A percentile compares a stretch with the other conserved stretches of the same genome.
These are phyloP conservation scores for Millerozyma acaciae DNA, from an alignment of 805 yeast genomes.

Conservation along the genomic window DNA sequence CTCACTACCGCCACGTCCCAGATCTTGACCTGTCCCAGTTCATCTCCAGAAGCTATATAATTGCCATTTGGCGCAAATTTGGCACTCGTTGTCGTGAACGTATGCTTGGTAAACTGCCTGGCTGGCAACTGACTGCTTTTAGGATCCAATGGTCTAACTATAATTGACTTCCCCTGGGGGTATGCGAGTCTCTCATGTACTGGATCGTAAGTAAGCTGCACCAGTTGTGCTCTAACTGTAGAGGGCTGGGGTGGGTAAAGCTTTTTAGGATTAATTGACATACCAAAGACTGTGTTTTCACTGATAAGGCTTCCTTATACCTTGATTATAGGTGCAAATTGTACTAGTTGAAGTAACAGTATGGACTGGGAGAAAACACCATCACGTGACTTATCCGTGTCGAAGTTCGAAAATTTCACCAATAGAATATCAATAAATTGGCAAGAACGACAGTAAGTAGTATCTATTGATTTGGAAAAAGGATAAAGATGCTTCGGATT, in stretches of 20 bases:
- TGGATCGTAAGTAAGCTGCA: slow-evolving; percentile 72
- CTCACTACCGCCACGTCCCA: slow-evolving; percentile 64
- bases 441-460: no score
- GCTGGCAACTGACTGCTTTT: slow-evolving; percentile 42
- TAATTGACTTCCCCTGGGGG: slow-evolving; percentile 75
- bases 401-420: slow-evolving; percentile 2
- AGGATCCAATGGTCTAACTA: slow-evolving; percentile 59
- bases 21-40: slow-evolving; percentile 79
- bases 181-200: slow-evolving; percentile 71
- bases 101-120: slow-evolving; percentile 72
- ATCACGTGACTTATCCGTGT: slow-evolving; percentile 3
- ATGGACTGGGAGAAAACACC: no score
- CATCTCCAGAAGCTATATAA: slow-evolving; percentile 90
- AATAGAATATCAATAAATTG: slow-evolving; percentile 1
- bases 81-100: slow-evolving; percentile 72
- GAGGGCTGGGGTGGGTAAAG: slow-evolving; percentile 74
- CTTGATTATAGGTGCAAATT: no score
- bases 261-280: slow-evolving; percentile 27
- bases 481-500: slow-evolving; percentile 5
- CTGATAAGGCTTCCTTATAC: no score
- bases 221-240: slow-evolving; percentile 66
- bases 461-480: no score
- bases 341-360: no score
- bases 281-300: no score
- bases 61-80: slow-evolving; percentile 85